phyloP scores from a whole-genome alignment of 2,329 filamentous ascomycete species.

The Fusarium fracticaudum region DNA sequence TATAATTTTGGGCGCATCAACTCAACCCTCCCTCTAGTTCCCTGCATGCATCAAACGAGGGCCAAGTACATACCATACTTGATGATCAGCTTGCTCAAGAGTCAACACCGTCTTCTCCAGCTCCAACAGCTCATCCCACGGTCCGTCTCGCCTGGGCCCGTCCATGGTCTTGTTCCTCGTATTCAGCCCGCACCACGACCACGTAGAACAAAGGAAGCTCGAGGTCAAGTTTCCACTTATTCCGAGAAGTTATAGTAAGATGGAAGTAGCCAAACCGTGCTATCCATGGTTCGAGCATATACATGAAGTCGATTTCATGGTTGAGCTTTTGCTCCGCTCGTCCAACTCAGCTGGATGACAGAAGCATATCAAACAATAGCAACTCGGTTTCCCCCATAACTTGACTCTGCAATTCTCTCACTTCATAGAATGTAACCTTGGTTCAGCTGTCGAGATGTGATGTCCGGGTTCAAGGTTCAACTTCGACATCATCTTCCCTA shows the following conservation, averaged over 20 bases:
- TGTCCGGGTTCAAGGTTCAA: slow-evolving; percentile 30
- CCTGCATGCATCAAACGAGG: not conserved
- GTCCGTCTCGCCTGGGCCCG: slow-evolving; percentile 22
- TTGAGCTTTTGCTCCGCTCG: slow-evolving; percentile 14
- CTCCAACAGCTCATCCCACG: slow-evolving; percentile 4
- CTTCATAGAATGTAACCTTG: not conserved
- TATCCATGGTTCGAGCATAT: slow-evolving; percentile 6
- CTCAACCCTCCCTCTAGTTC: not conserved
- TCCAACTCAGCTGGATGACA: slow-evolving; percentile 3
- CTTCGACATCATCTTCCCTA: slow-evolving; percentile 8
- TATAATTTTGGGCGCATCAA: slow-evolving; percentile 2
- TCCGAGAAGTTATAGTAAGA: slow-evolving; percentile 34
- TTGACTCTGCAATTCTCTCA: not conserved
- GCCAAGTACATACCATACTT: not conserved
- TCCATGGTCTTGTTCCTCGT: slow-evolving; percentile 8
- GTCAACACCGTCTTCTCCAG: not conserved
- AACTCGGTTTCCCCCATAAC: not conserved
- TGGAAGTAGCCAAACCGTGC: slow-evolving; percentile 9
- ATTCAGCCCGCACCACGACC: not conserved
- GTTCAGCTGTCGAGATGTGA: slow-evolving; percentile 7
- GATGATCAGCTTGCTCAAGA: not conserved
- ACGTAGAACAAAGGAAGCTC: slow-evolving; percentile 7
- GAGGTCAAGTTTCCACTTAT: slow-evolving; percentile 27
- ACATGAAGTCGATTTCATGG: slow-evolving; percentile 19
- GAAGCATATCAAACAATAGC: not conserved